Conservation (phyloP, 164 flowering plant species). For the Piper longum region DNA sequence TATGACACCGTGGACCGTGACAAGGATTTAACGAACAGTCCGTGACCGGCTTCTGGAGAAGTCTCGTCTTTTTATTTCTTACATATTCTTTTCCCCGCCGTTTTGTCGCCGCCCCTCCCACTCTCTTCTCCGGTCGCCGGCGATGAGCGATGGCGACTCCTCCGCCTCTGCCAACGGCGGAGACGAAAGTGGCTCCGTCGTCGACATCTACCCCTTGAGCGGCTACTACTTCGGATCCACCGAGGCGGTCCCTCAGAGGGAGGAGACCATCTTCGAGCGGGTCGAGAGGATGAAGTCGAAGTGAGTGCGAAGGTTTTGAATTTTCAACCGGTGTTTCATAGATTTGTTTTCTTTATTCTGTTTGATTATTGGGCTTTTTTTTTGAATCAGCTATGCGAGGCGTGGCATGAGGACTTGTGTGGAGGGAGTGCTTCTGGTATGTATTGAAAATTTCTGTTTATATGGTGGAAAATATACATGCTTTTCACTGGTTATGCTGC, state of each 20-base stretch:
- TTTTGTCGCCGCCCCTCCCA: neutral
- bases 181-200: slow-evolving; percentile 1
- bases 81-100: neutral
- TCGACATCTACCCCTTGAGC: slow-evolving; percentile 51
- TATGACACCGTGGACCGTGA: no score
- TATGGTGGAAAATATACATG: neutral
- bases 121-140: neutral
- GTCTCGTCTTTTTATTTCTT: no score
- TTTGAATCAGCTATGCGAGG: slow-evolving; percentile 31
- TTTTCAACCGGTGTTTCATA: neutral
- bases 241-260: slow-evolving; percentile 23
- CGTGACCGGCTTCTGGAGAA: no score
- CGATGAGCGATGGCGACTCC: neutral
- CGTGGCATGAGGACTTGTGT: slow-evolving; percentile 60
- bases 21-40: no score
- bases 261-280: slow-evolving; percentile 36
- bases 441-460: neutral
- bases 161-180: neutral
- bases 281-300: slow-evolving; percentile 39
- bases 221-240: slow-evolving; percentile 55
- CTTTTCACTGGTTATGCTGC: no score
- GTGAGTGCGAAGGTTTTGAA: slow-evolving; percentile 14
- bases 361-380: neutral
- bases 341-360: neutral
- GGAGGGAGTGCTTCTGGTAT: slow-evolving; percentile 59